A percentile compares a stretch with the other conserved stretches of the same genome.
These are phyloP conservation scores for Tripterygium wilfordii DNA, from an alignment of 177 flowering plant species.

Conservation along the genomic window DNA sequence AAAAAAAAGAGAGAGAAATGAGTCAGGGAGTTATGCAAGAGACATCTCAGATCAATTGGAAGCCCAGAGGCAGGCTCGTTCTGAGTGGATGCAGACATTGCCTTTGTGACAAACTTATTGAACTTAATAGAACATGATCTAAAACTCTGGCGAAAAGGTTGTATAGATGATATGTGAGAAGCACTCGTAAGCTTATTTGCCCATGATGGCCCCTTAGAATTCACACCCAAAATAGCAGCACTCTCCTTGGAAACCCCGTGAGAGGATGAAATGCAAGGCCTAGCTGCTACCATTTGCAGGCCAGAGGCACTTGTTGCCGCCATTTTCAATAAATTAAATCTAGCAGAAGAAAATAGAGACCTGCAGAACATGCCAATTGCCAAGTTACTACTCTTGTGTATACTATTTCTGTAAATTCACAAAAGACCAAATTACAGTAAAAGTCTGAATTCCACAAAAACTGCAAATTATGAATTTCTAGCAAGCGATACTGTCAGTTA, in stretches of 20 bases:
- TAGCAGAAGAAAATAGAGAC: slow-evolving; percentile 4
- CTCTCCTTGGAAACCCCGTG: slow-evolving; percentile 21
- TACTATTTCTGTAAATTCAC: too few relatives aligned
- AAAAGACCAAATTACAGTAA: too few relatives aligned
- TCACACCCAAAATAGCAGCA: slow-evolving; percentile 19
- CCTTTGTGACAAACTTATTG: slow-evolving; percentile 43
- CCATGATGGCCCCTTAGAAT: slow-evolving; percentile 23
- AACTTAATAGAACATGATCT: slow-evolving; percentile 25
- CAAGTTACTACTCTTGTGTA: too few relatives aligned
- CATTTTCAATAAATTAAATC: slow-evolving; percentile 35
- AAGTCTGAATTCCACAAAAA: too few relatives aligned
- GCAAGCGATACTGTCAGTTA: too few relatives aligned
- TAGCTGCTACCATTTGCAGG: slow-evolving; percentile 50
- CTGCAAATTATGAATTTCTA: too few relatives aligned
- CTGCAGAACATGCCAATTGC: slow-evolving; percentile 12
- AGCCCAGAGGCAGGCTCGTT: slow-evolving; percentile 47
- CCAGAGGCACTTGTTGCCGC: slow-evolving; percentile 54
- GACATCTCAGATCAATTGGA: slow-evolving; percentile 82
- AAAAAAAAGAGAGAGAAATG: not conserved
- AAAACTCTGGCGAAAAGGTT: slow-evolving; percentile 29
- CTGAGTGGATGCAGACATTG: slow-evolving; percentile 56
- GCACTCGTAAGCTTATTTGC: slow-evolving; percentile 37
- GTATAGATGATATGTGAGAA: slow-evolving; percentile 33
- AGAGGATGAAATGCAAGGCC: slow-evolving; percentile 46
- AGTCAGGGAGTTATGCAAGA: too few relatives aligned